Evolutionary conservation across 495 filamentous ascomycete species (phyloP).

Genomic region (Rhizodiscina lignyota): DNA sequence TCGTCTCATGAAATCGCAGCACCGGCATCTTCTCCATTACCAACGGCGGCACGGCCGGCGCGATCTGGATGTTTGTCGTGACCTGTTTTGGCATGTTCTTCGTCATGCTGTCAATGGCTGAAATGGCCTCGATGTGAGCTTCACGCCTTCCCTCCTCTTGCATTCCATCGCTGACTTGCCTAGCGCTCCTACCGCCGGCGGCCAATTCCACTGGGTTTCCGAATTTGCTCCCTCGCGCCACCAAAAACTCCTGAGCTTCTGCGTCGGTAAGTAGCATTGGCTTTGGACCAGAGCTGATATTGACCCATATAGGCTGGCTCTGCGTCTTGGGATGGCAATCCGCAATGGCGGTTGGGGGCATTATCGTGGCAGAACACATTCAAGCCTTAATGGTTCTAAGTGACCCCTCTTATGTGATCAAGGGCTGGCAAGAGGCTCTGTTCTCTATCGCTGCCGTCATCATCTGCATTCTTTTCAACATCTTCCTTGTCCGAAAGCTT

Average conservation of each 20-base stretch:
- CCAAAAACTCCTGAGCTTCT: slow-evolving; percentile 19
- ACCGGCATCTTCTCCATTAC: background rate
- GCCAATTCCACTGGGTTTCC: slow-evolving; percentile 23
- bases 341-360: slow-evolving; percentile 16
- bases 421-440: slow-evolving; percentile 18
- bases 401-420: slow-evolving; percentile 8
- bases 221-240: slow-evolving; percentile 16
- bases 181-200: slow-evolving; percentile 16
- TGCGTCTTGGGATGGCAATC: slow-evolving; percentile 23
- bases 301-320: slow-evolving; percentile 16
- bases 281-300: no score
- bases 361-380: slow-evolving; percentile 25
- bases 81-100: slow-evolving; percentile 1
- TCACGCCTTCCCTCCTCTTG: background rate
- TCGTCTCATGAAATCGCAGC: slow-evolving; percentile 2
- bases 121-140: slow-evolving; percentile 5
- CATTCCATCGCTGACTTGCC: no score
- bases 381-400: slow-evolving; percentile 28
- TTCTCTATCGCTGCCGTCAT: slow-evolving; percentile 11
- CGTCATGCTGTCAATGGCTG: slow-evolving; percentile 4
- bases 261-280: slow-evolving; percentile 26
- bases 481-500: slow-evolving; percentile 12
- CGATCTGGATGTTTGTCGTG: slow-evolving; percentile 3
- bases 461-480: slow-evolving; percentile 18
- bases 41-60: slow-evolving; percentile 4